Percentiles rank a stretch among this genome's conserved stretches.
These are phyloP conservation scores for Schizopora paradoxa DNA, from an alignment of 1,284 basidiomycete genomes.

Conservation along the genomic window DNA sequence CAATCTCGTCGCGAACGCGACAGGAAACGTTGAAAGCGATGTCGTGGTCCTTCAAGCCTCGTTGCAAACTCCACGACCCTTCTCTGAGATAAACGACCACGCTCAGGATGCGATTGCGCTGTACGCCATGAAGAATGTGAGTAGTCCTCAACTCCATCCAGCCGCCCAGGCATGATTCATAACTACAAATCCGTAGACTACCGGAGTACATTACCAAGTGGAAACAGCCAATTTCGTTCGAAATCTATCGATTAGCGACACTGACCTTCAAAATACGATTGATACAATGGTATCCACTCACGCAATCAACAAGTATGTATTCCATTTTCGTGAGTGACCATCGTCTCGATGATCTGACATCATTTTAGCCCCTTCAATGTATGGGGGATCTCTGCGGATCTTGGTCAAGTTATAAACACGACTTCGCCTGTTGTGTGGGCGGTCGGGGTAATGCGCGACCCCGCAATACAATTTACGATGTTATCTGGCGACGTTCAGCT, in stretches of 20 bases:
- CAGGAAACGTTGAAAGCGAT: background rate
- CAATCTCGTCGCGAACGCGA: background rate
- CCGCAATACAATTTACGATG: constrained; percentile 1
- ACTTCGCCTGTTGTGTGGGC: constrained; percentile 10
- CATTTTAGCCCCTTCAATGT: no score
- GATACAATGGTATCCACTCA: constrained; percentile 31
- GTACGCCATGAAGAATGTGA: background rate
- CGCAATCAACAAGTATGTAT: constrained; percentile 27
- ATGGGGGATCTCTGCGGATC: no score
- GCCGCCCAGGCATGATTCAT: background rate
- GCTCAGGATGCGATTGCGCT: background rate
- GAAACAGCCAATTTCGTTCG: constrained; percentile 29
- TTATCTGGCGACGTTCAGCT: constrained; percentile 17
- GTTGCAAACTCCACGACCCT: background rate
- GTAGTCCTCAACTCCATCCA: background rate
- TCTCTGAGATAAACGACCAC: background rate
- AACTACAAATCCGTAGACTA: no score
- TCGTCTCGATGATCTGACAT: no score
- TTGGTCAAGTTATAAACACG: no score
- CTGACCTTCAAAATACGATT: constrained; percentile 28
- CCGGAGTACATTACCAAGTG: constrained; percentile 30
- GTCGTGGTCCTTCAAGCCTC: background rate
- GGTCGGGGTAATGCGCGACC: constrained; percentile 10
- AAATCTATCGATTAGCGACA: constrained; percentile 26
- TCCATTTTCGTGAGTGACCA: no score